Evolutionary conservation across 164 flowering plant genomes (phyloP), one percentile per base, ranked within the genome.

Genomic region (Kalanchoe fedtschenkoi): DNA sequence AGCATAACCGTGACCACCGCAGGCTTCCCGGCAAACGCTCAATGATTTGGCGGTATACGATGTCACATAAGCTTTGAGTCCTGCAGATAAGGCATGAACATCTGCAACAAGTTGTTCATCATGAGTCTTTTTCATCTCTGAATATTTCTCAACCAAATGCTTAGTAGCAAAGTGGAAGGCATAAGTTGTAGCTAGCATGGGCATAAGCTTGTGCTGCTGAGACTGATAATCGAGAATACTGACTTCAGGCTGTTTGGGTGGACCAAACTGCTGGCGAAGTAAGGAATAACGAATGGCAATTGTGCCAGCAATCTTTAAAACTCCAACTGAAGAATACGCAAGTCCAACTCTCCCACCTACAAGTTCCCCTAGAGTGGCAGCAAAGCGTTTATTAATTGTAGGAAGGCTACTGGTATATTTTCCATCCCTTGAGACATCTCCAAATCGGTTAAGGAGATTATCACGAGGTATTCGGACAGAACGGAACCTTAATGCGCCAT

Each of bases 1-100:
- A 66, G 97, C 95, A 77, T 90, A 93, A 1, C 99, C 99, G 75
- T 89, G 97, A 35, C 99, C 99, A 28, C 99, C 99, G 70, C 97
- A 93, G 42, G 99, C 82, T 75, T 90, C 99, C 64, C 97, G 77
- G 67, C 97, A 90, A 32, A 78, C 71, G 64, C 92, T 86, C 71
- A 93, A 65, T 51, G 97, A 82, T 70, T 83, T 90, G 34, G 92
- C 89, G 3, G 97, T 93, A 63, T 79, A 90, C 10, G 87, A 79
- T 41, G 97, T 93, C 59, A 93, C 83, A 69, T 90, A 90, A 44
- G 97, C 85, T 77, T 90, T 93, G 28, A 90, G 86, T 21, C 99
- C 97, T 5, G 97, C 90, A 1, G 97, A 88, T 32, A 88, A 89
- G 3, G 89, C 77, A 78, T 93, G 99, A 14, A 93, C 97, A 71